Base-by-base conservation (phyloP, 2,329 filamentous ascomycete genomes). In the Colletotrichum ledebouriae region DNA sequence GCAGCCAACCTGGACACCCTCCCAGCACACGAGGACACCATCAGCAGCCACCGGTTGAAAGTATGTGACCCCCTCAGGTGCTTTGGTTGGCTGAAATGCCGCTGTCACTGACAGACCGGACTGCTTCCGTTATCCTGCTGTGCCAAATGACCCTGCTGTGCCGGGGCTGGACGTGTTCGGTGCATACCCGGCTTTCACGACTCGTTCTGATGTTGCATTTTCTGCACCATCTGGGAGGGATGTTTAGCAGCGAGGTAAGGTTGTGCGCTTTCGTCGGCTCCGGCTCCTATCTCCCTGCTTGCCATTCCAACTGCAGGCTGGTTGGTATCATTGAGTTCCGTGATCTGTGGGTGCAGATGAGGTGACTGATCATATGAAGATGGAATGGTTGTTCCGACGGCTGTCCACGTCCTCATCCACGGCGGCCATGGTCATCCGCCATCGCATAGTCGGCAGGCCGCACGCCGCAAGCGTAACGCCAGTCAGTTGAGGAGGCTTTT, bases 401-500 rank as follows among this genome's bases (percentile, higher is more conserved):
- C 37, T 39, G 34, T 46, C 17, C 42, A 46, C 12, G n/a, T 20
- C 33, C 52, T 34, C 52, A 37, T 56, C 52, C 34, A 56, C 49
- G 11, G 33, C 57, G 17, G 29, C 59, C 46, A 63, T 33, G 59
- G 33, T 34, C 61, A 56, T 42, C 34, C 17, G 37, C 41, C 22
- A 22, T 10, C 50, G 66, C 55, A 22, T 65, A 58, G 55, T 33
- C 15, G 49, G 39, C 13, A 44, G 47, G 66, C 61, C 61, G 34
- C 33, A 59, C 29, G 41, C 49, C 33, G 65, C 61, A 68, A 68
- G 65, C 47, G 61, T 65, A 50, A 20, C 41, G 65, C 49, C 65
- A 68, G 65, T 68, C 65, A 59, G 60, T 68, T 64, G 65, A 64
- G 65, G 60, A 58, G 55, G 60, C 50, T 34, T 33, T 33, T 49